A percentile compares a stretch with the other conserved stretches of the same genome.
Conservation (phyloP, 768 basidiomycete genomes). For the Lactifluus rugatus region DNA sequence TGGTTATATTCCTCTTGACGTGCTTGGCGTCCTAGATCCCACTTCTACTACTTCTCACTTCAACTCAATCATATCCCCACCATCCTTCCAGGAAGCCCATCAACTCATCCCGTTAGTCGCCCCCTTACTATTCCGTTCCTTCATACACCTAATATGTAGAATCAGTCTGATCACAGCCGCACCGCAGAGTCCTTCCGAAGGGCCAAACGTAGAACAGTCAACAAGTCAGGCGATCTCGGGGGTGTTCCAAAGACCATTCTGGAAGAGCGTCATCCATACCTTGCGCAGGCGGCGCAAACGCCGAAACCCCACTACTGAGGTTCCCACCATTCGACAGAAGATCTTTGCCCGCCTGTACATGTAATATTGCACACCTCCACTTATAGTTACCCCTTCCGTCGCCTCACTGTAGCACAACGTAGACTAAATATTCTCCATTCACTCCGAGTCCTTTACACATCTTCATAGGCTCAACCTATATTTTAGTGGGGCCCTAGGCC, state of each 20-base stretch:
- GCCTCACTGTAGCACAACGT: too few species aligned
- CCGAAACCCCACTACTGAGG: conserved; percentile 26
- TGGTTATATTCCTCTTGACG: not conserved
- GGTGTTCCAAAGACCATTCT: not conserved
- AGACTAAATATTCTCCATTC: too few species aligned
- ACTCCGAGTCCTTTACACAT: too few species aligned
- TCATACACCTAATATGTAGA: not conserved
- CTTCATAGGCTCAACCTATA: too few species aligned
- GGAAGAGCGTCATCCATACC: not conserved
- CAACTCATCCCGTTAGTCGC: conserved; percentile 1
- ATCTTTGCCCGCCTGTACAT: too few species aligned
- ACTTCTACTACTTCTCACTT: not conserved
- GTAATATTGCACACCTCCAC: too few species aligned
- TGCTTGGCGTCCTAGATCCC: not conserved
- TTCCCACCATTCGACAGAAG: conserved; percentile 38
- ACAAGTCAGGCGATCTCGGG: too few species aligned
- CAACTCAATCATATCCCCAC: not conserved
- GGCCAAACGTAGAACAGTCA: not conserved
- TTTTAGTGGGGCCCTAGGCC: too few species aligned
- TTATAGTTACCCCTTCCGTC: too few species aligned
- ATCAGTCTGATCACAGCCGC: too few species aligned
- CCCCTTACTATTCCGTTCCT: not conserved
- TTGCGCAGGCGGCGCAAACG: conserved; percentile 9
- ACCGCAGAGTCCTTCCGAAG: too few species aligned
- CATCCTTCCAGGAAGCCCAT: not conserved